Percentiles rank a stretch among this genome's conserved stretches.
phyloP scores from a whole-genome alignment of 2,329 filamentous ascomycete species.

The Xylogone sp. region DNA sequence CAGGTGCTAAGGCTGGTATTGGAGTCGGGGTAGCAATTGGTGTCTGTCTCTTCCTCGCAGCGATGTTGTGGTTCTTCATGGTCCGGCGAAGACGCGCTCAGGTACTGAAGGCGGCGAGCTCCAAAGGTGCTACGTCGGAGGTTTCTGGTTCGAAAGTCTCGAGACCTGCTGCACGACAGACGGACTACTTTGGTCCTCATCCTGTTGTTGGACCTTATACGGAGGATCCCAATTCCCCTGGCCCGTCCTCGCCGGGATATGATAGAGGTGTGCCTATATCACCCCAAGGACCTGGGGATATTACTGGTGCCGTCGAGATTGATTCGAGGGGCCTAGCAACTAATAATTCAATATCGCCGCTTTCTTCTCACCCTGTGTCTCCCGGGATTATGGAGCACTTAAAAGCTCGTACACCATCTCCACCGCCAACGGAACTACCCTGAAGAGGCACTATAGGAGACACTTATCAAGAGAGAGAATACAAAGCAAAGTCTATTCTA shows the following conservation, averaged over 20 bases:
- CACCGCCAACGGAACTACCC: conserved; percentile 41
- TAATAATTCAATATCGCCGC: not conserved
- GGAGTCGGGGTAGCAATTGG: conserved; percentile 47
- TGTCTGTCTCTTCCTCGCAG: conserved; percentile 37
- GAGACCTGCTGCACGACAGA: conserved; percentile 4
- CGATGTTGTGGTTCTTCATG: conserved; percentile 44
- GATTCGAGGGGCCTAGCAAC: conserved; percentile 30
- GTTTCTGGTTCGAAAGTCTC: conserved; percentile 6
- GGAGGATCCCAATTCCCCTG: conserved; percentile 14
- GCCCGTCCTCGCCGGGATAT: conserved; percentile 27
- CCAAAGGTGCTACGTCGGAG: conserved; percentile 13
- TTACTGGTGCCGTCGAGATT: conserved; percentile 51
- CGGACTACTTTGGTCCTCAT: conserved; percentile 29
- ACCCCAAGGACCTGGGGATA: conserved; percentile 46
- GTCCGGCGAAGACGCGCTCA: conserved; percentile 29
- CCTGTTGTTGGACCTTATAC: conserved; percentile 41
- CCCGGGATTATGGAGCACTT: conserved; percentile 13
- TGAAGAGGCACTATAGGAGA: conserved; percentile 25
- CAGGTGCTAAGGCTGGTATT: conserved; percentile 54
- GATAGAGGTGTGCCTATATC: conserved; percentile 37
- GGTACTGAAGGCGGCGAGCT: conserved; percentile 8
- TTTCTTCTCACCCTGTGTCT: conserved; percentile 4
- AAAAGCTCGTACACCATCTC: conserved; percentile 22
- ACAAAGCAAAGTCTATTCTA: not conserved
- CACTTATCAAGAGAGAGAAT: not conserved